Base-by-base conservation (phyloP, 1,139 yeast species). In the Saccharomyces pastorianus region DNA sequence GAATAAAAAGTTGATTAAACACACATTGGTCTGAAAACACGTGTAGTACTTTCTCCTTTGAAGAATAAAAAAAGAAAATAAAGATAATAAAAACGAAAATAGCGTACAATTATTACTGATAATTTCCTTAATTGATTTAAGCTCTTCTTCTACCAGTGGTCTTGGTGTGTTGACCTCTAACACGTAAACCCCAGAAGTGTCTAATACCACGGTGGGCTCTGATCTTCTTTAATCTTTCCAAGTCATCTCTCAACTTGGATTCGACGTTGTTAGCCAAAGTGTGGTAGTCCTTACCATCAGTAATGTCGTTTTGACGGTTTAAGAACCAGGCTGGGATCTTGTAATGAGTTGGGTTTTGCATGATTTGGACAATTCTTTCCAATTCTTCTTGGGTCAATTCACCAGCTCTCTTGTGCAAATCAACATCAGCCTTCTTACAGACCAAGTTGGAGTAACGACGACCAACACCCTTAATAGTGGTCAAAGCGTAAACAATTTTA, bases 191-290 rank as follows among this genome's bases (percentile, higher is more conserved):
- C 98, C 98, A 95, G 95, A 86, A 91, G 85, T 93, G 99, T 86
- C 99, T 89, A 79, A 93, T 88, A 91, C 99, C 99, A 83, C 98
- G 88, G 95, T 93, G 99, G 74, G 98, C 83, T 86, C 98, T 93
- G 86, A 95, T 93, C 84, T 95, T 93, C 96, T 95, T 95, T 80
- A 93, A 85, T 85, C 98, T 93, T 84, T 93, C 99, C 79, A 93
- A 84, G 76, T 93, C 99, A 77, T 93, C 99, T 88, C 99, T 95
- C 81, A 93, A 88, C 83, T 93, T 93, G 74, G 96, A 88, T 83
- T 95, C 99, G 79, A 95, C 83, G 84, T 88, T 88, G 93, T 93
- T 93, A 73, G 98, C 98, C 73, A 93, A 87, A 75, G 88, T 88
- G 84, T 93, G 99, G 84, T 90, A 84, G 83, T 93, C 96, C 85